Evolutionary conservation across 2,329 filamentous ascomycete species (phyloP).

Genomic region (Coleophoma cylindrospora): DNA sequence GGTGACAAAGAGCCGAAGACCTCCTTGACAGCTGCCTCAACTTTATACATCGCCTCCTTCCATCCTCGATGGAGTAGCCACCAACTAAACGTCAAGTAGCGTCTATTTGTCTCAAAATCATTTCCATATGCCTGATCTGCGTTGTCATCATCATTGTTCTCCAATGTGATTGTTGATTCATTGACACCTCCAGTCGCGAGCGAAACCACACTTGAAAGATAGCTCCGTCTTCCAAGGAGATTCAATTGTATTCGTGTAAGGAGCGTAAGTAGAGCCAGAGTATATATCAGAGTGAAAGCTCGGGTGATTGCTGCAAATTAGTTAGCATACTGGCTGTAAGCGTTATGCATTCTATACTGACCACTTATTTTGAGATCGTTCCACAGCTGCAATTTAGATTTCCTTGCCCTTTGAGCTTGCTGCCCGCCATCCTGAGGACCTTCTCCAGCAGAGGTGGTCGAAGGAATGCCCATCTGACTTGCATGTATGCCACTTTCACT

Average conservation of each 20-base stretch:
- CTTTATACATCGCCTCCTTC: conserved; percentile 73
- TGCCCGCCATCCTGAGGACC: conserved; percentile 35
- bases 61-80: conserved; percentile 93
- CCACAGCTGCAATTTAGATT: conserved; percentile 92
- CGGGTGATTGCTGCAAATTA: conserved; percentile 69
- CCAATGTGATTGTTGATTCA: conserved; percentile 74
- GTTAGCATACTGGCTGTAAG: conserved; percentile 5
- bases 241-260: conserved; percentile 95
- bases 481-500: conserved; percentile 81
- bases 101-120: conserved; percentile 93
- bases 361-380: conserved; percentile 95
- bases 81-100: conserved; percentile 96
- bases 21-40: conserved; percentile 80
- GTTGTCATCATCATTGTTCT: conserved; percentile 90
- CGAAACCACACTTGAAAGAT: conserved; percentile 91
- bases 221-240: conserved; percentile 89
- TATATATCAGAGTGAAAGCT: conserved; percentile 89
- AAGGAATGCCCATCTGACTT: conserved; percentile 64
- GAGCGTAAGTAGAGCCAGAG: conserved; percentile 80
- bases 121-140: conserved; percentile 78
- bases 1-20: conserved; percentile 88
- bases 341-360: conserved; percentile 40
- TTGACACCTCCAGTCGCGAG: conserved; percentile 72
- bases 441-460: conserved; percentile 36
- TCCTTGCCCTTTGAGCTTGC: conserved; percentile 49